phyloP scores from a whole-genome alignment of 1,139 yeast genomes.

The Yarrowia galli region DNA sequence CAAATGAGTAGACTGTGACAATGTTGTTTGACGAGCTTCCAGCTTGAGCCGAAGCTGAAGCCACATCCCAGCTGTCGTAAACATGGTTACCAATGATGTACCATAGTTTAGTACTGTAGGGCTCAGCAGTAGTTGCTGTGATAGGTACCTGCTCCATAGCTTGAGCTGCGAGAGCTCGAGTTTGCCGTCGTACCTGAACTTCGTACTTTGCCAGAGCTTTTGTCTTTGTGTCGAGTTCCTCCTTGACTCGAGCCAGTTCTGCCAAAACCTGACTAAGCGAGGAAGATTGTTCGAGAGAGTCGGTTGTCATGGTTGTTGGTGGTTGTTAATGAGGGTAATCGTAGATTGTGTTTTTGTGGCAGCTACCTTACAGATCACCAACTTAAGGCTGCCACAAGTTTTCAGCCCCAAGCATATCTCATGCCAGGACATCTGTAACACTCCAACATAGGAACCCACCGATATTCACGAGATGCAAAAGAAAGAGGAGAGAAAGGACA shows the following conservation, averaged over 20 bases:
- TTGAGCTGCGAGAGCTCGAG: not conserved
- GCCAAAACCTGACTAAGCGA: no score
- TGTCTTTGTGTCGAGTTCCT: not conserved
- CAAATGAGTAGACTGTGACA: not conserved
- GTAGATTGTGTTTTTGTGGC: no score
- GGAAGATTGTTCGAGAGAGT: no score
- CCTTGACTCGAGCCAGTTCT: not conserved
- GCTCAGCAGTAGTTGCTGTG: not conserved
- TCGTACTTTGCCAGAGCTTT: not conserved
- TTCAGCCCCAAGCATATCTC: not conserved
- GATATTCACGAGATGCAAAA: not conserved
- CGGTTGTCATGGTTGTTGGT: no score
- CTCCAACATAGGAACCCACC: slow-evolving; percentile 1
- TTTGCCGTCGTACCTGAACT: not conserved
- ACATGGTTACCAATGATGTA: not conserved
- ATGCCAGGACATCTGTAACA: not conserved
- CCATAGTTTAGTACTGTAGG: not conserved
- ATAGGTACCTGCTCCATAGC: not conserved
- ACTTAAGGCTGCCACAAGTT: no score
- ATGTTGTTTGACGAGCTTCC: not conserved
- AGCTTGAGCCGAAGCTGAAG: no score
- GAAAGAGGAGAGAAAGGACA: not conserved
- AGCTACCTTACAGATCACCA: no score
- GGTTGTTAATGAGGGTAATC: no score
- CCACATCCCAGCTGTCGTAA: not conserved